phyloP scores from a whole-genome alignment of 306 rosid genomes.

The Quillaja saponaria region DNA sequence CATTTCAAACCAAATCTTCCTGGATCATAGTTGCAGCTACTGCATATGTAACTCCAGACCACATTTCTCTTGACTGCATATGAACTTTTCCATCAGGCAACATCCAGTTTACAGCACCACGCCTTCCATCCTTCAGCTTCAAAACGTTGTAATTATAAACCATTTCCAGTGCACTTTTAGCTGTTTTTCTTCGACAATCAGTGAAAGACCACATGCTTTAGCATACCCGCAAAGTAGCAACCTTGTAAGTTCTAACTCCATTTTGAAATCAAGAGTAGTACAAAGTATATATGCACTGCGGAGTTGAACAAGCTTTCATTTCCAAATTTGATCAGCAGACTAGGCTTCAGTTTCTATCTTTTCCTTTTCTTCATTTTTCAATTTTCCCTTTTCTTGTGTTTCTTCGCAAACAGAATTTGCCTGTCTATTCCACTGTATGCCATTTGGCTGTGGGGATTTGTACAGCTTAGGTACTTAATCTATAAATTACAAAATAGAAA shows the following conservation, averaged over 20 bases:
- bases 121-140: conserved; percentile 70
- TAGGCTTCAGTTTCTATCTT: conserved; percentile 4
- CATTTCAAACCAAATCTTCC: conserved; percentile 72
- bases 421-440: too few relatives aligned
- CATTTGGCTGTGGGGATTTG: too few relatives aligned
- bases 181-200: conserved; percentile 75
- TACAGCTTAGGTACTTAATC: too few relatives aligned
- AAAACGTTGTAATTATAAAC: conserved; percentile 71
- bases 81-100: conserved; percentile 85
- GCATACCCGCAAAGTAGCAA: conserved; percentile 62
- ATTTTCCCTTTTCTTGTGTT: not conserved
- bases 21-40: conserved; percentile 95
- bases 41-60: conserved; percentile 95
- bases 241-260: conserved; percentile 17
- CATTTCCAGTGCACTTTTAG: conserved; percentile 63
- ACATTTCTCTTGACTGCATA: conserved; percentile 94
- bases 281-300: conserved; percentile 13
- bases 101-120: conserved; percentile 95
- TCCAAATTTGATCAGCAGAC: conserved; percentile 3
- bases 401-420: conserved; percentile 18
- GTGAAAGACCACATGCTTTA: conserved; percentile 82
- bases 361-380: not conserved
- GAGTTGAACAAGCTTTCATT: not conserved
- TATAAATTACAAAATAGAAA: too few relatives aligned
- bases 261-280: conserved; percentile 14